Evolutionary conservation across 495 filamentous ascomycete genomes (phyloP).

Genomic region (Podospora conica): DNA sequence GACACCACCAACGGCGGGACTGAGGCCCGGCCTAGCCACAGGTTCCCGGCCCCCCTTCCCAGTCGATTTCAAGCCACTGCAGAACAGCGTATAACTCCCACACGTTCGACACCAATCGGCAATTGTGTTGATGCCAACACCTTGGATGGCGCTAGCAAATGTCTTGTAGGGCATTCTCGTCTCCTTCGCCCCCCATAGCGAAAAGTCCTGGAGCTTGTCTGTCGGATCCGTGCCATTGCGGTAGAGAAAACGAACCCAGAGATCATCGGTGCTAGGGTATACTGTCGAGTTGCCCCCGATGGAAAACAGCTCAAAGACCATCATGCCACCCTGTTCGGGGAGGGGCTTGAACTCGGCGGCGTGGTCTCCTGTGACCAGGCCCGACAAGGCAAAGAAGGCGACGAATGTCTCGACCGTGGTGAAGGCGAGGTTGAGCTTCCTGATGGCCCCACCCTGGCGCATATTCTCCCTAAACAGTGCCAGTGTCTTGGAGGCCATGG

Average conservation of each 20-base stretch:
- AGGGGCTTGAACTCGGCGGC: slow-evolving; percentile 24
- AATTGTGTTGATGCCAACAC: slow-evolving; percentile 19
- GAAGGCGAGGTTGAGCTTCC: slow-evolving; percentile 38
- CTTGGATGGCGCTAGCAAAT: slow-evolving; percentile 22
- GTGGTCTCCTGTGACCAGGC: slow-evolving; percentile 18
- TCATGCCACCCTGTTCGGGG: slow-evolving; percentile 33
- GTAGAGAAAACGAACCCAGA: slow-evolving; percentile 39
- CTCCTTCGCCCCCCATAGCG: slow-evolving; percentile 27
- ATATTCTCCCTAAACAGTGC: slow-evolving; percentile 28
- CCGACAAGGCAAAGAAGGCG: slow-evolving; percentile 35
- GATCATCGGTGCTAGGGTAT: slow-evolving; percentile 22
- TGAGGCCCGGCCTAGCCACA: slow-evolving; percentile 6
- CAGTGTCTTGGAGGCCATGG: slow-evolving; percentile 29
- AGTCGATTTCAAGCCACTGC: slow-evolving; percentile 12
- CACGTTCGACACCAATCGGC: slow-evolving; percentile 31
- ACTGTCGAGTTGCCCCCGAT: slow-evolving; percentile 17
- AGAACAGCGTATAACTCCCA: slow-evolving; percentile 24
- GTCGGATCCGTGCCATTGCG: slow-evolving; percentile 26
- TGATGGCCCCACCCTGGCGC: slow-evolving; percentile 17
- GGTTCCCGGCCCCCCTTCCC: background rate
- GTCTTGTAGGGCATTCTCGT: slow-evolving; percentile 21
- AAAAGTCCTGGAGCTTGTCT: slow-evolving; percentile 21
- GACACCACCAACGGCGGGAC: slow-evolving; percentile 30
- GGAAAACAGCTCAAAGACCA: slow-evolving; percentile 41
- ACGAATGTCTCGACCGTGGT: slow-evolving; percentile 39